Conservation (phyloP, 768 basidiomycete species). For the Agaricus subrufescens region DNA sequence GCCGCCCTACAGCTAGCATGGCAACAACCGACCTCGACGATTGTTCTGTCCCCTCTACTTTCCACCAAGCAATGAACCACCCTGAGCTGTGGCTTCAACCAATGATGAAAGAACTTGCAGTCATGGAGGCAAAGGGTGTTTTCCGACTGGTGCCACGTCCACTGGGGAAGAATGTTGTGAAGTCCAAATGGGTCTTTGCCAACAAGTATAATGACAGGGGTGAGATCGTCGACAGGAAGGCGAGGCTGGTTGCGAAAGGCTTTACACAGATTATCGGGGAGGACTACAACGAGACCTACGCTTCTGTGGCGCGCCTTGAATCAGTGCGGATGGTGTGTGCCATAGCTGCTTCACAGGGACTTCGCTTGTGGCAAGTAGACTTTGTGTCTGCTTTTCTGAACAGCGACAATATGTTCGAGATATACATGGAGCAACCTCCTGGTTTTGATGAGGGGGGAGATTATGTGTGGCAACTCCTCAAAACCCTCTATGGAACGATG, state of each 20-base stretch:
- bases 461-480: too few species aligned
- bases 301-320: too few species aligned
- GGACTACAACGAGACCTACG: slow-evolving; percentile 15
- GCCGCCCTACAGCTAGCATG: too few species aligned
- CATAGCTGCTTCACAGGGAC: too few species aligned
- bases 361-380: too few species aligned
- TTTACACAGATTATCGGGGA: slow-evolving; percentile 14
- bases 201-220: slow-evolving; percentile 13
- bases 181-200: slow-evolving; percentile 10
- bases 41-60: neutral
- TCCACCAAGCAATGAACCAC: neutral
- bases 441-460: too few species aligned
- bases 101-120: neutral
- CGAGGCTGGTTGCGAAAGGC: slow-evolving; percentile 12
- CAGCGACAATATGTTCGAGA: too few species aligned
- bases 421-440: too few species aligned
- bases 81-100: slow-evolving; percentile 9
- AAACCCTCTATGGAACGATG: too few species aligned
- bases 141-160: slow-evolving; percentile 8
- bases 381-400: too few species aligned
- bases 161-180: slow-evolving; percentile 4
- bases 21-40: too few species aligned
- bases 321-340: too few species aligned
- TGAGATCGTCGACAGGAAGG: slow-evolving; percentile 12
- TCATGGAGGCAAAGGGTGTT: slow-evolving; percentile 23